Evolutionary conservation across 192 early-diverging fungal species (phyloP).

Genomic region (Entrophospora sp.): DNA sequence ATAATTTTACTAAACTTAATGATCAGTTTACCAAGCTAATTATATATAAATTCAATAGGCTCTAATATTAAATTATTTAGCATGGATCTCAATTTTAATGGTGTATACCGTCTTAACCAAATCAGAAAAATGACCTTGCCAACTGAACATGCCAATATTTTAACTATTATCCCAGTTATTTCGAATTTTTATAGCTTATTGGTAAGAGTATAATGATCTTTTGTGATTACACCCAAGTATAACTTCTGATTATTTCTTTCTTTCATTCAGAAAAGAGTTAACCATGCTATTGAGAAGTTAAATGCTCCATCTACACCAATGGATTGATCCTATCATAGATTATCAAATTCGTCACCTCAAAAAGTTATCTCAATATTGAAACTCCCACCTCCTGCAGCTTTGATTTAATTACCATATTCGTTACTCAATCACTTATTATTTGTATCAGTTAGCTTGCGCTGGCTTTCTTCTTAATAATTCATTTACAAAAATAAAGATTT

Average conservation of each 20-base stretch:
- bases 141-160: slow-evolving; percentile 13
- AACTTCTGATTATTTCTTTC: slow-evolving; percentile 14
- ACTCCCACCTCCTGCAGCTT: slow-evolving; percentile 10
- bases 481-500: neutral
- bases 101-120: slow-evolving; percentile 8
- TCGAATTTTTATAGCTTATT: slow-evolving; percentile 13
- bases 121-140: slow-evolving; percentile 8
- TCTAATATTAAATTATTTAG: slow-evolving; percentile 13
- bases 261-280: slow-evolving; percentile 11
- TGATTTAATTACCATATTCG: neutral
- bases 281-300: slow-evolving; percentile 1
- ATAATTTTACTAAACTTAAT: slow-evolving; percentile 12
- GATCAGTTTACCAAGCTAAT: slow-evolving; percentile 1
- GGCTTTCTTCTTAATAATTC: neutral
- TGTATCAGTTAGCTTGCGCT: slow-evolving; percentile 2
- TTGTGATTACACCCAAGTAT: slow-evolving; percentile 11
- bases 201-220: slow-evolving; percentile 13
- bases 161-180: slow-evolving; percentile 12
- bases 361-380: slow-evolving; percentile 10
- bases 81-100: slow-evolving; percentile 11
- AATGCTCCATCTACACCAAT: slow-evolving; percentile 2
- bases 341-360: slow-evolving; percentile 16
- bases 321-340: slow-evolving; percentile 7
- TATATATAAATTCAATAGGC: slow-evolving; percentile 11
- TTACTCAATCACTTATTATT: slow-evolving; percentile 9